Conservation (phyloP, 2,329 filamentous ascomycete genomes). For the Colletotrichum spinosum region DNA sequence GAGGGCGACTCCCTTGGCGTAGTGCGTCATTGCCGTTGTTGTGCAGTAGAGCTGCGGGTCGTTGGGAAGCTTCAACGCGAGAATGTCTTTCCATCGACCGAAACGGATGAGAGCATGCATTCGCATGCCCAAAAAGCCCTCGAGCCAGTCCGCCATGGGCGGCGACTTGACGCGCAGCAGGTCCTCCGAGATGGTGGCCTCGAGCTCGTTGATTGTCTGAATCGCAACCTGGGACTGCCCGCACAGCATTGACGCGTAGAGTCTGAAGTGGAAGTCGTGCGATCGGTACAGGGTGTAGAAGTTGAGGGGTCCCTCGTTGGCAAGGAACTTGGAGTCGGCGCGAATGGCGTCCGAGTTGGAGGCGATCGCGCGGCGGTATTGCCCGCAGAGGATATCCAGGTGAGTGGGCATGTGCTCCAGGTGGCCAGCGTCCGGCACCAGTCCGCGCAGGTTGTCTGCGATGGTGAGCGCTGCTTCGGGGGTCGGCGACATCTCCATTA, state of each 20-base stretch:
- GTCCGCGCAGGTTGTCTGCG: slow-evolving; percentile 71
- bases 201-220: slow-evolving; percentile 69
- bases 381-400: slow-evolving; percentile 78
- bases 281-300: slow-evolving; percentile 83
- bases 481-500: slow-evolving; percentile 79
- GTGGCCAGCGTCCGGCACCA: slow-evolving; percentile 78
- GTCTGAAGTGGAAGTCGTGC: slow-evolving; percentile 80
- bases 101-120: slow-evolving; percentile 80
- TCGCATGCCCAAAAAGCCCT: slow-evolving; percentile 75
- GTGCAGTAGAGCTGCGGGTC: slow-evolving; percentile 74
- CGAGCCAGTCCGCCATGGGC: slow-evolving; percentile 84
- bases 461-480: slow-evolving; percentile 72
- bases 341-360: slow-evolving; percentile 75
- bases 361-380: slow-evolving; percentile 74
- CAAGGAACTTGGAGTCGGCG: slow-evolving; percentile 76
- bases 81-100: slow-evolving; percentile 76
- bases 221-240: slow-evolving; percentile 73
- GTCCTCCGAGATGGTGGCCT: slow-evolving; percentile 71
- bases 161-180: slow-evolving; percentile 73
- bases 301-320: slow-evolving; percentile 69
- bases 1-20: slow-evolving; percentile 75
- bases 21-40: slow-evolving; percentile 75
- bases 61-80: slow-evolving; percentile 65
- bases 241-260: slow-evolving; percentile 84
- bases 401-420: slow-evolving; percentile 83